Evolutionary conservation across 805 yeast genomes (phyloP), one percentile per base, ranked within the genome.

Genomic region (Pichia paraexigua): DNA sequence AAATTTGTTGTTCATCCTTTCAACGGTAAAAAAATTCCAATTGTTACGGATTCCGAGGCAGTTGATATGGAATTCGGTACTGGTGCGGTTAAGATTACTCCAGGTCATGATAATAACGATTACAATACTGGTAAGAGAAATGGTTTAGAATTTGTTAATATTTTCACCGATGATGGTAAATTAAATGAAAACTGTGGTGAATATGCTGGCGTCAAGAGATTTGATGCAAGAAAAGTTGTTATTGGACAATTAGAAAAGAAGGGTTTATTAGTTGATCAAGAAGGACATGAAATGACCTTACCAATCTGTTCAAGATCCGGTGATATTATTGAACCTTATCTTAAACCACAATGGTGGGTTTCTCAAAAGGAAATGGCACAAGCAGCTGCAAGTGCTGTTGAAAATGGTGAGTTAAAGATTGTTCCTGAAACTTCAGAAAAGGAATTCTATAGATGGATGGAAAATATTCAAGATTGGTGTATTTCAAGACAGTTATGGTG

Each of bases 261-360:
- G 68, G 95, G 87, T 32, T 77, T 91, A 58, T 85, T 72, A 61
- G 77, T 88, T 55, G 97, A 82, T 54, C 96, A 90, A 71, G 77
- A 83, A 68, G 97, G 90, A 68, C 92, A 94, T 67, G 96, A 94
- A 71, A 94, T 94, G 99, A 78, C 90, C 24, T 82, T 94, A 56
- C 99, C 99, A 60, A 71, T 79, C 49, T 94, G 99, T 73, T 87
- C 94, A 42, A 86, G 97, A 80, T 89, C 97, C 28, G 97, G 97
- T 59, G 99, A 94, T 71, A 76, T 94, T 57, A 91, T 94, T 63
- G 99, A 94, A 75, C 99, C 99, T 49, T 75, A 88, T 64, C 77
- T 94, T 73, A 94, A 94, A 74, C 99, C 99, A 55, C 99, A 94
- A 75, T 94, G 99, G 99, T 94, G 97, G 97, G 97, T 94, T 58